phyloP scores from a whole-genome alignment of 2,329 filamentous ascomycete species.

The Sarocladium brachiariae region DNA sequence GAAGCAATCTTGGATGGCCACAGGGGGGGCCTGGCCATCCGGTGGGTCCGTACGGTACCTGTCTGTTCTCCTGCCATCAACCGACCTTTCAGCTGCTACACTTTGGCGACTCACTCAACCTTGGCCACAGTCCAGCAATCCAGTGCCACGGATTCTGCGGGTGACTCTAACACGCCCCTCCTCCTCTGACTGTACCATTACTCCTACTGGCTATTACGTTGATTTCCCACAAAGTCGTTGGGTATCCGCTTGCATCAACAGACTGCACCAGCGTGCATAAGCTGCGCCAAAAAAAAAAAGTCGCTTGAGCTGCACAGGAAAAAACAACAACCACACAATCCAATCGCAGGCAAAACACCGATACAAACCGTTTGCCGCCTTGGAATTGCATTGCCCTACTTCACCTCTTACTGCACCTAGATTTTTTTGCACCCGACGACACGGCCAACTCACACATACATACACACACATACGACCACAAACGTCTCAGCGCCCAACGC shows the following conservation, averaged over 20 bases:
- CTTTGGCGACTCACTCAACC: not conserved
- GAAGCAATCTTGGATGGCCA: too few species aligned
- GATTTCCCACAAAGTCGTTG: not conserved
- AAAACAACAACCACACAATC: too few species aligned
- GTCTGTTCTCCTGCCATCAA: not conserved
- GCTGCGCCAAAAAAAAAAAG: not conserved
- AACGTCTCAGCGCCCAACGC: conserved; percentile 7
- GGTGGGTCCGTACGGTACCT: not conserved
- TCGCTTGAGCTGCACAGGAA: not conserved
- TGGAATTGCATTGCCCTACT: too few species aligned
- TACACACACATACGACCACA: not conserved
- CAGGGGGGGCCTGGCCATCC: too few species aligned
- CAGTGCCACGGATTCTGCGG: not conserved
- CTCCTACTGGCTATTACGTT: not conserved
- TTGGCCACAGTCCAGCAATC: not conserved
- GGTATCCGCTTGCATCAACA: not conserved
- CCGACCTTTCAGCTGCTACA: not conserved
- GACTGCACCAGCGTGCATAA: too few species aligned
- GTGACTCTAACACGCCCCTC: not conserved
- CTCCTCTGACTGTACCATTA: not conserved
- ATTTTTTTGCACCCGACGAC: conserved; percentile 1
- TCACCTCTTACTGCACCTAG: too few species aligned
- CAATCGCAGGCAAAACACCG: too few species aligned
- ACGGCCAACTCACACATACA: conserved; percentile 2
- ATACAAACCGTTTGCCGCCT: too few species aligned